Evolutionary conservation across 169 alveolate species (phyloP).

Genomic region (Plasmodium coatneyi): DNA sequence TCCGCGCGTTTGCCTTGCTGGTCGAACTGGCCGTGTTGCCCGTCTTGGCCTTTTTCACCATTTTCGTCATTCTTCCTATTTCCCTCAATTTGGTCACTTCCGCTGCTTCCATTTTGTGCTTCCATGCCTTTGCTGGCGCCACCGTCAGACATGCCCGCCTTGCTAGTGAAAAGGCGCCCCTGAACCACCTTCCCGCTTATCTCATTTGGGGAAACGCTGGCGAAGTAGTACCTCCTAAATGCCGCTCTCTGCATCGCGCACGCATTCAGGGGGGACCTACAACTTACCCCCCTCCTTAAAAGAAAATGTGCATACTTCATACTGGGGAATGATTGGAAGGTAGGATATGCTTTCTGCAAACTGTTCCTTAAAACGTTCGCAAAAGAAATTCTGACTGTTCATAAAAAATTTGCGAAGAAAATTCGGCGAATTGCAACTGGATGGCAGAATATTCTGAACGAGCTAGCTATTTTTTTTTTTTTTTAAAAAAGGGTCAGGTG

Average conservation of each 20-base stretch:
- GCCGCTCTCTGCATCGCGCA: background rate
- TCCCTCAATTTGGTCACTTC: conserved; percentile 2
- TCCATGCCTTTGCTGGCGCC: background rate
- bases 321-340: background rate
- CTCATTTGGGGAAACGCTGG: background rate
- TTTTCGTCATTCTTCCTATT: background rate
- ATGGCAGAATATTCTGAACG: background rate
- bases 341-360: background rate
- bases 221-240: conserved; percentile 1
- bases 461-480: background rate
- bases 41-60: background rate
- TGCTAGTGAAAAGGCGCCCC: conserved; percentile 1
- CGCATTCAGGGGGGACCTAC: conserved; percentile 1
- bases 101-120: background rate
- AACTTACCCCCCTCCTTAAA: conserved; percentile 13
- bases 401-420: background rate
- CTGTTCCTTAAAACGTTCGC: background rate
- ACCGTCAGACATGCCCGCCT: conserved; percentile 17
- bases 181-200: background rate
- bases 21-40: background rate
- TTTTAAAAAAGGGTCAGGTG: background rate
- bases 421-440: background rate
- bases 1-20: background rate
- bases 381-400: background rate
- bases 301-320: conserved; percentile 41